Conservation (phyloP, 1,139 yeast genomes). For the Meyerozyma smithsonii region DNA sequence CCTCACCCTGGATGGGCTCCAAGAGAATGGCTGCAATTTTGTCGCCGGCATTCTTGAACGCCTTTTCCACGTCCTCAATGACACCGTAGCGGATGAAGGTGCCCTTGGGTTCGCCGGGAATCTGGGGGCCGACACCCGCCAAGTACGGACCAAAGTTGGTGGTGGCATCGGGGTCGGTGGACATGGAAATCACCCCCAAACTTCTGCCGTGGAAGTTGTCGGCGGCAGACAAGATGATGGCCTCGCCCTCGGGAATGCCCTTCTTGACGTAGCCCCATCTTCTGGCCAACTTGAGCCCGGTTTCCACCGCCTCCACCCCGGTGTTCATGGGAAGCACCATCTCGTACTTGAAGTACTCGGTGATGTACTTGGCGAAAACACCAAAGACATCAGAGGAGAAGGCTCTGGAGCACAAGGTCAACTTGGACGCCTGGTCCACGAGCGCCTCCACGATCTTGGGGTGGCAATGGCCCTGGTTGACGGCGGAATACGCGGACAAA, state of each 20-base stretch:
- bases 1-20: conserved; percentile 98
- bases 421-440: conserved; percentile 76
- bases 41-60: conserved; percentile 80
- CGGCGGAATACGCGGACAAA: conserved; percentile 92
- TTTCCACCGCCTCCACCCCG: conserved; percentile 98
- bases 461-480: conserved; percentile 97
- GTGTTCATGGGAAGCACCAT: conserved; percentile 97
- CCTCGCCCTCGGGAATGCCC: conserved; percentile 78
- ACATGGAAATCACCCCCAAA: conserved; percentile 90
- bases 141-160: conserved; percentile 88
- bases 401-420: conserved; percentile 89
- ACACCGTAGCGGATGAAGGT: conserved; percentile 68
- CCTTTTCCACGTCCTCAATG: conserved; percentile 81
- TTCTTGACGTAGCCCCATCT: conserved; percentile 94
- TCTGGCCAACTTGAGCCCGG: conserved; percentile 90
- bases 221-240: conserved; percentile 80
- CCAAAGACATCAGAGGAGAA: conserved; percentile 90
- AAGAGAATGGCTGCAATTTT: conserved; percentile 86
- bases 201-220: conserved; percentile 97
- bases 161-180: conserved; percentile 93
- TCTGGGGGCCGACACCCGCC: conserved; percentile 74
- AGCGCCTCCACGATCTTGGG: conserved; percentile 86
- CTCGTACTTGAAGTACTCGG: conserved; percentile 87
- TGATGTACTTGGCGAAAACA: conserved; percentile 77
- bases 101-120: conserved; percentile 57